Evolutionary conservation across 352 stramenopile genomes (phyloP).

Genomic region (Pythium utonaiense): DNA sequence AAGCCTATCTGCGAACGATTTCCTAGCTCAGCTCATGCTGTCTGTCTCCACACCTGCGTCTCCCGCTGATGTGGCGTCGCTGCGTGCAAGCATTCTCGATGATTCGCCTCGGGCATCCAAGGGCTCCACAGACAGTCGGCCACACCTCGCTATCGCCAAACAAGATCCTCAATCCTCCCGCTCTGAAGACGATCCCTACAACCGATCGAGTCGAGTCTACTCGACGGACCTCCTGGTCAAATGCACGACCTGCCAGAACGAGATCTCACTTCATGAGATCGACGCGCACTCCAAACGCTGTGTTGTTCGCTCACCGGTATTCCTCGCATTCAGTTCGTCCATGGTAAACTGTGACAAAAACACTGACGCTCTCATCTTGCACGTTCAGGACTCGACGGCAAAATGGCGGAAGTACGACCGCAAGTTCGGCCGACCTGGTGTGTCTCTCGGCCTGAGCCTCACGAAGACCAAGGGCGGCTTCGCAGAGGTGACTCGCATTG

Average conservation of each 20-base stretch:
- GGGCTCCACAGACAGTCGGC: background rate
- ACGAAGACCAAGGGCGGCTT: slow-evolving; percentile 63
- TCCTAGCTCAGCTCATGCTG: slow-evolving; percentile 23
- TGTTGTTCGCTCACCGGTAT: slow-evolving; percentile 38
- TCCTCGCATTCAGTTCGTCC: no score
- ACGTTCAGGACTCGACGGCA: background rate
- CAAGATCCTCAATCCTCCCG: background rate
- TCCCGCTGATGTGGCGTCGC: slow-evolving; percentile 1
- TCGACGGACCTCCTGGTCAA: slow-evolving; percentile 39
- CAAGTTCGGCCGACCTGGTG: slow-evolving; percentile 35
- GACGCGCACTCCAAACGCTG: slow-evolving; percentile 64
- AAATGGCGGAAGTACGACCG: slow-evolving; percentile 65
- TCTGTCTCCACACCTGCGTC: background rate
- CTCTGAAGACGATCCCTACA: background rate
- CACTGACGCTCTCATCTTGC: no score
- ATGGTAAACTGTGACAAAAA: no score
- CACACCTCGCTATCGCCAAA: background rate
- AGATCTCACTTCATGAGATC: slow-evolving; percentile 44
- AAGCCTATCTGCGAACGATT: slow-evolving; percentile 49
- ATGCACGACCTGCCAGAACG: slow-evolving; percentile 62
- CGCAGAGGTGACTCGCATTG: slow-evolving; percentile 69
- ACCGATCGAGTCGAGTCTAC: slow-evolving; percentile 2
- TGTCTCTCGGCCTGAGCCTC: slow-evolving; percentile 66
- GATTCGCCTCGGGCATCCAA: background rate
- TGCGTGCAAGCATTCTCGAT: background rate